Percentiles rank a stretch among this genome's conserved stretches.
phyloP scores from a whole-genome alignment of 139 green algal species.

The Monoraphidium neglectum region DNA sequence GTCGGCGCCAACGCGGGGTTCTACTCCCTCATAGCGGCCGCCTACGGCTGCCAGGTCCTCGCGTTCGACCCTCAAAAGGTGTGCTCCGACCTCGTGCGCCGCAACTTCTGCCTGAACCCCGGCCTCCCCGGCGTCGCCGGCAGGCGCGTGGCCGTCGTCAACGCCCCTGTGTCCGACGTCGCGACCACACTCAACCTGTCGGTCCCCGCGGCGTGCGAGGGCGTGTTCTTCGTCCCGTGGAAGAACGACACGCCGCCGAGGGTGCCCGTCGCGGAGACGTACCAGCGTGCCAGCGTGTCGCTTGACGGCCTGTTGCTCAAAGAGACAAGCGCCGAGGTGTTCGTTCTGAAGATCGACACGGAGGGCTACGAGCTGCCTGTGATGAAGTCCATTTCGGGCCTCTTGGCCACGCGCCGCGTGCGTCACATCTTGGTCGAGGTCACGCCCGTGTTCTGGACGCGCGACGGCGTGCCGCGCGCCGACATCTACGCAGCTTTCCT shows the following conservation, averaged over 20 bases:
- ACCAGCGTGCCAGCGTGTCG: neutral
- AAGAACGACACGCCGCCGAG: neutral
- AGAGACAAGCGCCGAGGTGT: neutral
- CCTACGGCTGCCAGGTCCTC: neutral
- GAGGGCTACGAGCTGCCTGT: neutral
- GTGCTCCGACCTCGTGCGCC: neutral
- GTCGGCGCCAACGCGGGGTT: neutral
- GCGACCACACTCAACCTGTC: neutral
- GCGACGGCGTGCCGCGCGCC: neutral
- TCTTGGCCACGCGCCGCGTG: neutral
- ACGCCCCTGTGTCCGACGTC: neutral
- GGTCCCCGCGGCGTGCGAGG: neutral
- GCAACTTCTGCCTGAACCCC: neutral
- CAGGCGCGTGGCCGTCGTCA: neutral
- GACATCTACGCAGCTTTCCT: neutral
- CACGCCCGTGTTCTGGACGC: neutral
- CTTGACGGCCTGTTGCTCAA: neutral
- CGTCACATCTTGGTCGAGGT: neutral
- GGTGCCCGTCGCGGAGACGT: neutral
- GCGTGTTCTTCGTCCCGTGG: neutral
- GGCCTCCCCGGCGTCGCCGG: neutral
- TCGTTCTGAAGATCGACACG: neutral
- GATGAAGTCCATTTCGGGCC: neutral
- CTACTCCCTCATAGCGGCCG: neutral
- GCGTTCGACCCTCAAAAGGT: neutral